Base-by-base conservation (phyloP, 352 stramenopile species). In the Halophytophthora batemanensis region DNA sequence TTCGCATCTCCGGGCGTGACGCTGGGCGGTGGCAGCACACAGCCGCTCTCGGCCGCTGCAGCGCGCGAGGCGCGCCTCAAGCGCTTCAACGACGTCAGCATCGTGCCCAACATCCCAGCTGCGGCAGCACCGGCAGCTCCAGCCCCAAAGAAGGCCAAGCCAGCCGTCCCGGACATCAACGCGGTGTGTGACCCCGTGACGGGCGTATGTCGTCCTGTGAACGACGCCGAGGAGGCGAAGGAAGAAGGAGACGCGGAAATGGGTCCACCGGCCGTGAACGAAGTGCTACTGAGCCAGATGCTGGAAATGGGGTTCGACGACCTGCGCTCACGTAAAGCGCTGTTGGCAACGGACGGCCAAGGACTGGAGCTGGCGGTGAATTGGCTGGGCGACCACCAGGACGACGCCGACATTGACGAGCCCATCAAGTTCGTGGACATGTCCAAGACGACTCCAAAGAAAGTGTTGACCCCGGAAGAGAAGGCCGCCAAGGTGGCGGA, bases 341-440 rank as follows among this genome's bases (percentile, higher is more conserved):
- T 96, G 51, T 61, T 95, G 46, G 86, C 83, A 31, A 93, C 83
- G 17, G 81, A 92, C 28, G 85, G 68, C 14, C 67, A 80, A 13
- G 72, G 67, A 15, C 33, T 96, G 19, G 87, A 96, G 38, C 49
- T 77, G 18, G 83, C 85, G 0, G 80, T 97, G 44, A 85, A 91
- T 47, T 97, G 88, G 88, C 64, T 96, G 44, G 78, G 80, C 34
- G 84, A 95, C 49, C 87, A 96, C 57, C 77, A 95, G 55, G 87
- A 96, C 14, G 90, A 97, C 36, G 55, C 68, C 0, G 84, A 95
- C 64, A 95, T 96, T 53, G 87, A 96, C 45, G 85, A 87, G 37
- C 86, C 87, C 12, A 96, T 97, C 49, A 73, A 87, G 67, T 91
- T 87, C 64, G 71, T 92, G 1, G 77, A 92, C 46, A 43, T 94